phyloP scores from a whole-genome alignment of 2,329 filamentous ascomycete genomes.

The Pseudogymnoascus sp. region DNA sequence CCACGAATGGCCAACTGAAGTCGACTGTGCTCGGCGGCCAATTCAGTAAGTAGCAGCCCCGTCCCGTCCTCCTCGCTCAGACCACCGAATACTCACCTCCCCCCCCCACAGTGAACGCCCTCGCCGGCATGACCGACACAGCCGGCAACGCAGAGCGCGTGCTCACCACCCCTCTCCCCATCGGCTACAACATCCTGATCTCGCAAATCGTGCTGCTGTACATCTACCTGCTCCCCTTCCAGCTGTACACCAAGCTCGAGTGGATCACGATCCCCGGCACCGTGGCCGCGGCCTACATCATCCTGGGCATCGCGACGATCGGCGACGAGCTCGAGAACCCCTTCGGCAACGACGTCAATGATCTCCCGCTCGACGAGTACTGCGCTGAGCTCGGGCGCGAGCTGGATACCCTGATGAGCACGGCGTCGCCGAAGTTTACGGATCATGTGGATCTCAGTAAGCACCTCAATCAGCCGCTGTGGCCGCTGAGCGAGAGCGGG shows the following conservation, averaged over 20 bases:
- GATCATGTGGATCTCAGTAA: conserved; percentile 17
- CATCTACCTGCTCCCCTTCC: conserved; percentile 70
- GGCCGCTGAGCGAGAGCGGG: conserved; percentile 32
- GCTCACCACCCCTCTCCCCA: conserved; percentile 70
- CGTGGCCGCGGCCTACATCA: conserved; percentile 68
- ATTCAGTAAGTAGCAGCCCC: conserved; percentile 19
- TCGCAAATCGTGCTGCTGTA: conserved; percentile 83
- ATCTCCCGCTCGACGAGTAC: conserved; percentile 67
- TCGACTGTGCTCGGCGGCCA: conserved; percentile 21
- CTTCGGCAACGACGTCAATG: conserved; percentile 77
- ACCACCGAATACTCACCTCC: conserved; percentile 36
- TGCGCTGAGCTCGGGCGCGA: conserved; percentile 68
- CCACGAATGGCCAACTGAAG: conserved; percentile 29
- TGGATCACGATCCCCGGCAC: conserved; percentile 76
- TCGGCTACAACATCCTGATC: conserved; percentile 78
- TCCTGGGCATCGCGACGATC: conserved; percentile 67
- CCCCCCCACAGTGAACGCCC: conserved; percentile 19
- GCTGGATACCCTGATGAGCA: conserved; percentile 54
- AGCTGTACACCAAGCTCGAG: conserved; percentile 53
- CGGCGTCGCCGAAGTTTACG: conserved; percentile 15
- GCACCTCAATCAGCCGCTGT: conserved; percentile 26
- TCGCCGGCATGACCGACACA: conserved; percentile 62
- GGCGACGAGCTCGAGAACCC: conserved; percentile 79
- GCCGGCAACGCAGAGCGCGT: conserved; percentile 67
- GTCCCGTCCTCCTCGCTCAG: neutral